Evolutionary conservation across 2,329 filamentous ascomycete genomes (phyloP).

Genomic region (Lachnellula arida): DNA sequence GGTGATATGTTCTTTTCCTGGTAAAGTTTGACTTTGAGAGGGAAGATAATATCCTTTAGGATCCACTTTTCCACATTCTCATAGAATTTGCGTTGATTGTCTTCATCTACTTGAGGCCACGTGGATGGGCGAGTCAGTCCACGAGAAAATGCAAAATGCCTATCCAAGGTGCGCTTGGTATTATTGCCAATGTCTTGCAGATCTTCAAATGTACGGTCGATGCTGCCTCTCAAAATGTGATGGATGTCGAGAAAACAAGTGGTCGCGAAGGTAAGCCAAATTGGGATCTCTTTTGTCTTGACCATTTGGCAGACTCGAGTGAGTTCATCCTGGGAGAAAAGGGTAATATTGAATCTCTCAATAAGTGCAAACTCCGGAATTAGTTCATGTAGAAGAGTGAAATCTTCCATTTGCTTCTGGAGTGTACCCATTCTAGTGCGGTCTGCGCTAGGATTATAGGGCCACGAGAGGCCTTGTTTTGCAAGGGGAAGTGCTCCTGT

Average conservation of each 20-base stretch:
- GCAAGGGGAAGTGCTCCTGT: too few relatives aligned
- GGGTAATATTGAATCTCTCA: neutral
- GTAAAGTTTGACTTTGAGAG: neutral
- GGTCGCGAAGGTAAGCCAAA: slow-evolving; percentile 15
- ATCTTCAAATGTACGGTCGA: neutral
- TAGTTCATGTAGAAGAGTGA: neutral
- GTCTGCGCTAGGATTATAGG: too few relatives aligned
- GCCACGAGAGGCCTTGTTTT: too few relatives aligned
- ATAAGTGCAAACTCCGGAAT: neutral
- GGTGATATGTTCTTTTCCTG: too few relatives aligned
- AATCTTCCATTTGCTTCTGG: neutral
- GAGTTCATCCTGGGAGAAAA: slow-evolving; percentile 7
- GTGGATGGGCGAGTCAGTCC: neutral
- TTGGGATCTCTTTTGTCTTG: slow-evolving; percentile 5
- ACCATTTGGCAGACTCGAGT: slow-evolving; percentile 5
- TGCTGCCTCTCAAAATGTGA: neutral
- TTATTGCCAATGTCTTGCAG: neutral
- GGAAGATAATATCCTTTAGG: neutral
- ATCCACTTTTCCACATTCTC: neutral
- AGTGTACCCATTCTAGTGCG: neutral
- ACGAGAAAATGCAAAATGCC: slow-evolving; percentile 1
- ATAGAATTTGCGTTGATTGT: neutral
- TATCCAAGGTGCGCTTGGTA: neutral
- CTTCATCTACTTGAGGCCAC: slow-evolving; percentile 2
- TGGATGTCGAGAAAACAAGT: slow-evolving; percentile 12